phyloP scores from a whole-genome alignment of 2,329 filamentous ascomycete genomes.

The Acephala macrosclerotiorum region DNA sequence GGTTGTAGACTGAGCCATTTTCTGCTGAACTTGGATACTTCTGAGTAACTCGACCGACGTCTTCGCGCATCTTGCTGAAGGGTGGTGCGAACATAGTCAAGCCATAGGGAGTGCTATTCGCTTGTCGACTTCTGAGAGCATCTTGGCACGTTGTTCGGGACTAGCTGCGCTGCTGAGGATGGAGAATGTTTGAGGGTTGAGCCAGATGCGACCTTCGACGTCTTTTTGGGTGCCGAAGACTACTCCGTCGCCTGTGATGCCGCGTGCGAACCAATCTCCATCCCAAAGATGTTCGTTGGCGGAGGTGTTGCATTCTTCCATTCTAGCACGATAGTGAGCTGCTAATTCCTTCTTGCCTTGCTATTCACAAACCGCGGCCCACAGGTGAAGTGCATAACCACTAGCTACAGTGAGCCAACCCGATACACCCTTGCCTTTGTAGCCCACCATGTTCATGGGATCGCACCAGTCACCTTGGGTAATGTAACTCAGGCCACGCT shows the following conservation, averaged over 20 bases:
- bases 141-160: conserved; percentile 50
- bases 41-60: conserved; percentile 64
- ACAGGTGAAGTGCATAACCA: conserved; percentile 59
- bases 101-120: conserved; percentile 62
- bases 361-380: conserved; percentile 59
- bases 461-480: conserved; percentile 68
- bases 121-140: conserved; percentile 57
- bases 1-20: conserved; percentile 65
- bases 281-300: conserved; percentile 62
- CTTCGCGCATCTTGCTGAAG: conserved; percentile 62
- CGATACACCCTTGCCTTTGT: conserved; percentile 63
- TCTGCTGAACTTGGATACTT: conserved; percentile 65
- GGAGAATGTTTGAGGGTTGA: conserved; percentile 63
- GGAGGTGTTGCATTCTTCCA: conserved; percentile 55
- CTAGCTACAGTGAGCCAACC: conserved; percentile 66
- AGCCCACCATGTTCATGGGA: conserved; percentile 69
- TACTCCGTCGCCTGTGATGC: conserved; percentile 63
- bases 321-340: conserved; percentile 52
- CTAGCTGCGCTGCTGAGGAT: conserved; percentile 61
- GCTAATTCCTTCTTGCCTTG: conserved; percentile 51
- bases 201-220: conserved; percentile 62
- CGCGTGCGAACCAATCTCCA: conserved; percentile 62
- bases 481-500: conserved; percentile 62
- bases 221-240: conserved; percentile 59
- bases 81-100: conserved; percentile 63